Evolutionary conservation across 2,329 filamentous ascomycete genomes (phyloP).

Genomic region (Elsinoe necatrix): DNA sequence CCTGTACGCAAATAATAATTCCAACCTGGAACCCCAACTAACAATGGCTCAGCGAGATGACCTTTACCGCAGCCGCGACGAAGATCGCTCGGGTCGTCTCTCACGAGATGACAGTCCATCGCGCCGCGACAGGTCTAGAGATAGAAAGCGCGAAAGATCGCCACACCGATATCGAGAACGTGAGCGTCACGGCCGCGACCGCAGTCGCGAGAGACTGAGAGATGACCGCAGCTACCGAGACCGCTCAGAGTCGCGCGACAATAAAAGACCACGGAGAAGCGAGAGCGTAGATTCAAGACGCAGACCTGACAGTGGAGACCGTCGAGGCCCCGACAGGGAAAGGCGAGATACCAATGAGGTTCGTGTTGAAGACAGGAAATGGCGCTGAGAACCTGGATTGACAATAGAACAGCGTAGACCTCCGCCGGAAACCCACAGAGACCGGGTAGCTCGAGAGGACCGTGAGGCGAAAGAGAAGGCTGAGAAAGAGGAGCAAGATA

Average conservation of each 20-base stretch:
- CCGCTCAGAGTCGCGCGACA: slow-evolving; percentile 54
- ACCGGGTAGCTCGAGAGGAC: slow-evolving; percentile 13
- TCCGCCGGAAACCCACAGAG: not conserved
- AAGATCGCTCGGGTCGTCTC: slow-evolving; percentile 44
- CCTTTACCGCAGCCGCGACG: slow-evolving; percentile 54
- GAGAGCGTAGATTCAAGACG: slow-evolving; percentile 62
- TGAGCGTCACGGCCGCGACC: slow-evolving; percentile 20
- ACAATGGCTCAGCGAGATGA: slow-evolving; percentile 46
- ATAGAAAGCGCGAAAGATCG: slow-evolving; percentile 56
- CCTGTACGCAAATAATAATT: slow-evolving; percentile 17
- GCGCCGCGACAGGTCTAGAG: slow-evolving; percentile 54
- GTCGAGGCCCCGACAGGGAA: slow-evolving; percentile 40
- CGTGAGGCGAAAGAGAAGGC: slow-evolving; percentile 16
- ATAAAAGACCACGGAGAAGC: slow-evolving; percentile 55
- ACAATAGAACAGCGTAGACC: not conserved
- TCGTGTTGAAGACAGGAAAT: not conserved
- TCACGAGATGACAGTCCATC: slow-evolving; percentile 27
- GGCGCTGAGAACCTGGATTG: not conserved
- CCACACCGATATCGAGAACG: slow-evolving; percentile 36
- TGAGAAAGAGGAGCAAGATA: not conserved
- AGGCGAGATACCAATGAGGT: slow-evolving; percentile 12
- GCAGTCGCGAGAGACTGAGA: slow-evolving; percentile 60
- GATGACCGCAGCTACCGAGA: slow-evolving; percentile 68
- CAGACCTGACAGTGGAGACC: slow-evolving; percentile 54
- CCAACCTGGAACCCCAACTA: slow-evolving; percentile 36